phyloP scores from a whole-genome alignment of 164 flowering plant species.

The Santalum album region DNA sequence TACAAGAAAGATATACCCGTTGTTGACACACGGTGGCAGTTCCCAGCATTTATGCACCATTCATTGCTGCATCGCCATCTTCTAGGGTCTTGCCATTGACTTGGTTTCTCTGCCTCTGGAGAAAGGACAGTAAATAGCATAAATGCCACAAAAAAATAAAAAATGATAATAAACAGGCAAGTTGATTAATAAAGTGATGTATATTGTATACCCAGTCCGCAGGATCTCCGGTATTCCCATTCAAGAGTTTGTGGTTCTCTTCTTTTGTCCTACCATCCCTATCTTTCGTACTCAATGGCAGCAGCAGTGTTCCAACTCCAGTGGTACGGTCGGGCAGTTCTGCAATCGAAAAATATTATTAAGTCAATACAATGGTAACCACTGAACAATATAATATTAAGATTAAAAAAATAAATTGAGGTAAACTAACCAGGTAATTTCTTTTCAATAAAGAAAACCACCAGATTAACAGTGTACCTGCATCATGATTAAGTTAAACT shows the following conservation, averaged over 20 bases:
- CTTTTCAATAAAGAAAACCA: constrained; percentile 77
- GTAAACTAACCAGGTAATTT: constrained; percentile 54
- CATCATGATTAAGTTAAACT: neutral
- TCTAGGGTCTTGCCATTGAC: constrained; percentile 70
- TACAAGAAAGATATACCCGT: too few species aligned
- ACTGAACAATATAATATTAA: too few species aligned
- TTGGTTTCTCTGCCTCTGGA: constrained; percentile 70
- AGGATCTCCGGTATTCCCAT: constrained; percentile 73
- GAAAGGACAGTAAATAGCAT: neutral
- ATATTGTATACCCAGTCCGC: constrained; percentile 71
- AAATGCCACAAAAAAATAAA: neutral
- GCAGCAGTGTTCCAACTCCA: constrained; percentile 30
- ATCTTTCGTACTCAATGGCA: constrained; percentile 64
- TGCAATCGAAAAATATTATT: constrained; percentile 20
- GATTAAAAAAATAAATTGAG: neutral
- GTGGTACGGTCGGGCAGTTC: constrained; percentile 75
- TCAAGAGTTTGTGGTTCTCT: constrained; percentile 72
- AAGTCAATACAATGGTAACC: too few species aligned
- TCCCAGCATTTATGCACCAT: constrained; percentile 38
- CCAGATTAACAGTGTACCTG: constrained; percentile 94
- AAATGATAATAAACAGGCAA: neutral
- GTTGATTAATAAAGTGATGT: neutral
- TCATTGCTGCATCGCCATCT: constrained; percentile 49
- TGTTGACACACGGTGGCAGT: too few species aligned
- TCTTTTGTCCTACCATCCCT: constrained; percentile 62